Base-by-base conservation (phyloP, 495 filamentous ascomycete species). In the Apiosordaria backusii region DNA sequence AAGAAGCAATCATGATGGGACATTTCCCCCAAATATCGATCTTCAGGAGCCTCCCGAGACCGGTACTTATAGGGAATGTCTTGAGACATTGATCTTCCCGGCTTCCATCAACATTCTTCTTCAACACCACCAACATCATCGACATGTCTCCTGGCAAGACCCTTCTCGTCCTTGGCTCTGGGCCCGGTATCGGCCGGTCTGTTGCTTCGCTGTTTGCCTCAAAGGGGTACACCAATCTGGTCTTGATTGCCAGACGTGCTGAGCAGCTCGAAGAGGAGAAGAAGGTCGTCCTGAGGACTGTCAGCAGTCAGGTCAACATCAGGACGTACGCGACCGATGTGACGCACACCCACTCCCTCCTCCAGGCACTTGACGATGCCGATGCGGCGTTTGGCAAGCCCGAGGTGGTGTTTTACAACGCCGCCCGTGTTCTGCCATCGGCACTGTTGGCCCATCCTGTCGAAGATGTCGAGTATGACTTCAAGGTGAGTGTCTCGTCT, bases 401-500 rank as follows among this genome's bases (percentile, higher is more conserved):
- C 6, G 75, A 77, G 24, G 72, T 69, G 22, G 65, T 82, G 24
- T 75, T 80, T 19, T 82, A 70, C 67, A 82, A 82, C 60, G 76
- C 80, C 2, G 79, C 80, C 2, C 70, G 75, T 3, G 74, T 81
- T 1, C 65, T 69, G 1, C 67, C 68, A 0, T 72, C 69, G 19
- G 64, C 70, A 1, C 64, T 80, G 4, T 67, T 79, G 4, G 65
- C 67, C 10, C 69, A 71, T 22, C 60, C 68, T 0, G 72, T 75
- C 52, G 70, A 77, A 52, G 74, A 77, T 15, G 72, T 82, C n/a
- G 67, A 77, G 53, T 71, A 76, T 27, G 77, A 81, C 58, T 72
- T 82, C 40, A 78, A 74, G 67, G 77, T 80, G 64, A 21, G 63
- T 53, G 13, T 4, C 0, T 66, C 19, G 23, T n/a, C n/a, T n/a